Evolutionary conservation across 202 grass and related monocot genomes (phyloP).

Genomic region (Carex sylvatica): DNA sequence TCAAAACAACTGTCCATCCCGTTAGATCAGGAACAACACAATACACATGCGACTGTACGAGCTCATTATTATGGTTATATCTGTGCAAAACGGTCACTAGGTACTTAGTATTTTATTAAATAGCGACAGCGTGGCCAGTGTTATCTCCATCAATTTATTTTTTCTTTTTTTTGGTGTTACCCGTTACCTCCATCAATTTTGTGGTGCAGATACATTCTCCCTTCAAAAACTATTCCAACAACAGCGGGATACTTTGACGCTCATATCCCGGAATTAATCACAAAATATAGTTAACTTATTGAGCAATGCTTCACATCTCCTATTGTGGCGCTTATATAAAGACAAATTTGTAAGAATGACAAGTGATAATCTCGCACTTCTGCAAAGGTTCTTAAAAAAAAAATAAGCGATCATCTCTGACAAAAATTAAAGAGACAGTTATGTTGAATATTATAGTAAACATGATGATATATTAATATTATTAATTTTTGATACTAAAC

Average conservation of each 20-base stretch:
- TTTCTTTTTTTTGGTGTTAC: no score
- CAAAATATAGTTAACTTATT: neutral
- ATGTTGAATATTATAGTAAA: neutral
- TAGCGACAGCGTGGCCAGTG: neutral
- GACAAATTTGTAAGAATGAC: neutral
- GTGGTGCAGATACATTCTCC: neutral
- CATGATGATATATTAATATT: neutral
- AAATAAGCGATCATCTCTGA: neutral
- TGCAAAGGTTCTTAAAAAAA: no score
- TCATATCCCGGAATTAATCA: neutral
- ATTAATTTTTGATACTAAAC: neutral
- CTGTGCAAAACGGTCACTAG: slow-evolving; percentile 1
- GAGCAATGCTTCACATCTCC: neutral
- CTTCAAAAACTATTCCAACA: neutral
- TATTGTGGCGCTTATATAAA: neutral
- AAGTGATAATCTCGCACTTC: no score
- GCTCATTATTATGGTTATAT: neutral
- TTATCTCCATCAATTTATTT: neutral
- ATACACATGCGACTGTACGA: neutral
- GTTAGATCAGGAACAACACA: no score
- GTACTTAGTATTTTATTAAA: slow-evolving; percentile 3
- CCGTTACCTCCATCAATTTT: neutral
- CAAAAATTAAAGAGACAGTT: no score
- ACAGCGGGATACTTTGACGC: neutral
- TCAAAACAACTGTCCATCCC: no score